Evolutionary conservation across 2,329 filamentous ascomycete genomes (phyloP), one percentile per base, ranked within the genome.

Genomic region (Fusarium cicatricum): DNA sequence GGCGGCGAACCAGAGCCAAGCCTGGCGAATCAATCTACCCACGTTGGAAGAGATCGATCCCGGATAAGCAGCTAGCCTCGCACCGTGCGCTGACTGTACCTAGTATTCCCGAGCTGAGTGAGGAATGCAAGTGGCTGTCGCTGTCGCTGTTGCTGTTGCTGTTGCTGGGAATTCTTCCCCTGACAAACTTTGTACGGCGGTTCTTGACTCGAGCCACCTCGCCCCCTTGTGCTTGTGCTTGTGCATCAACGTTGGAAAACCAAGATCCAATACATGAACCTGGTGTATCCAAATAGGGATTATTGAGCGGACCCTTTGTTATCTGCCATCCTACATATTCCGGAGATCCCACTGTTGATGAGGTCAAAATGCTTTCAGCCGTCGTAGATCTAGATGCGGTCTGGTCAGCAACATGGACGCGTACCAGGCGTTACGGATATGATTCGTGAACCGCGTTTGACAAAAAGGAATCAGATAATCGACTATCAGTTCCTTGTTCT

Each of bases 21-120:
- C 63, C 60, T 69, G 57, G 41, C 71, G 71, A 73, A 73, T 73
- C 71, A 73, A 67, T 55, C 46, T 48, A 51, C 69, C 71, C 71
- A 73, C 71, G 71, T 73, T 67, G 23, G 9, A 68, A 61, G 43
- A 70, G 65, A 68, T 70, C 60, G 50, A 14, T 62, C 23, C 46
- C 45, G 33, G 65, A 64, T 66, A 66, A 69, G 66, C 47, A 54
- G 44, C 28, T 39, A 39, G 40, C 17, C 8, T 64, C 29, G 36
- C 61, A 65, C 61, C 48, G 61, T 65, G 46, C 39, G 45, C 54
- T 41, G 44, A 62, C 54, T 65, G 53, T 55, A 33, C n/a, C n/a
- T n/a, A n/a, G n/a, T 46, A 7, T 23, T 33, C 14, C 41, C 28
- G 23, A 34, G 39, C 28, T 57, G 19, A 50, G 33, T 15, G 46